phyloP scores from a whole-genome alignment of 257 asterid species.

The Jacaranda copaia region DNA sequence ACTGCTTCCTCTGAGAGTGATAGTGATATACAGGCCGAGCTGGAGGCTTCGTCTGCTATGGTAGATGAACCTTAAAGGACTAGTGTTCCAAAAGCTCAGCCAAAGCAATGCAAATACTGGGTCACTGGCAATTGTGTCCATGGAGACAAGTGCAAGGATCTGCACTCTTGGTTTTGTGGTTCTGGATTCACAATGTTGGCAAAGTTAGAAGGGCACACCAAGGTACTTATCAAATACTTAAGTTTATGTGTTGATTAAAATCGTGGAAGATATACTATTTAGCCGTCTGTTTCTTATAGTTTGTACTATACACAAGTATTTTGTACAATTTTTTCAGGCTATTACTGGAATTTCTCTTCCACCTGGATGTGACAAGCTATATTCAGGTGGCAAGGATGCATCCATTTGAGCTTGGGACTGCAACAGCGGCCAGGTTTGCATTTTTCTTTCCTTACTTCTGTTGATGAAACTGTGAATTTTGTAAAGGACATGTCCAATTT shows the following conservation, averaged over 20 bases:
- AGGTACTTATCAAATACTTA: conserved; percentile 39
- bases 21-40: not conserved
- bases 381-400: conserved; percentile 52
- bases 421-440: conserved; percentile 58
- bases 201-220: conserved; percentile 58
- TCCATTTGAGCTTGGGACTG: conserved; percentile 56
- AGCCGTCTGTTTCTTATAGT: not conserved
- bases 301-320: not conserved
- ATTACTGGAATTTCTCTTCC: conserved; percentile 60
- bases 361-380: conserved; percentile 54
- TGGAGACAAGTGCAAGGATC: conserved; percentile 55
- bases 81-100: conserved; percentile 30
- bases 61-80: conserved; percentile 18
- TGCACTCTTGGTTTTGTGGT: conserved; percentile 58
- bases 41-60: conserved; percentile 10
- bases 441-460: not conserved
- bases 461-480: not conserved
- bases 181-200: conserved; percentile 56
- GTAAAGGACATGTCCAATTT: not conserved
- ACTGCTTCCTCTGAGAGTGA: not conserved
- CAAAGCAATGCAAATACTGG: conserved; percentile 53
- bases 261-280: not conserved
- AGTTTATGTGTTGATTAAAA: not conserved
- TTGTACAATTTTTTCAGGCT: conserved; percentile 37
- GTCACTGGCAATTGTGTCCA: conserved; percentile 49